Base-by-base conservation (phyloP, 2,329 filamentous ascomycete species). In the Claviceps monticola region DNA sequence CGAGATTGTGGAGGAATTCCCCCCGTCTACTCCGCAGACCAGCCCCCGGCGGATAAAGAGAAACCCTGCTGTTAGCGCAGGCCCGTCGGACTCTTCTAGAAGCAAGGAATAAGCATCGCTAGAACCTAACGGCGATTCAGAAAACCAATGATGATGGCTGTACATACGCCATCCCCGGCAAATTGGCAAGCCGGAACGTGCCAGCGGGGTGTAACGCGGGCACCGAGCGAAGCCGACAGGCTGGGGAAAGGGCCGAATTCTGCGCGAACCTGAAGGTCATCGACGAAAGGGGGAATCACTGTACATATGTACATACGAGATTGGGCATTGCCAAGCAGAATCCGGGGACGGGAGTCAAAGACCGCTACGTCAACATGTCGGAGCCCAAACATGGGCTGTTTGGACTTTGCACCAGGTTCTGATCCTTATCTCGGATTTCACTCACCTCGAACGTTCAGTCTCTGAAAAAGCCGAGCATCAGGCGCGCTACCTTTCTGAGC, bases 181-280 rank as follows among this genome's bases (percentile, higher is more conserved):
- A 39, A 6, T 16, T 39, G 3, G 3, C 38, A 2, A 7, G 14
- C 16, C n/a, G 9, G 3, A 29, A 29, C 29, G 8, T 29, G 8
- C 29, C 29, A 21, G n/a, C 37, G 5, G 37, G 37, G 48, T 56
- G 1, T 54, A 67, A 39, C 37, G 37, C 37, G 37, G 37, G 14
- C 37, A 39, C 37, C n/a, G 37, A 39, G 37, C 14, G 5, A 14
- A n/a, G 14, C 37, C 37, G 37, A 39, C 13, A 14, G 37, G 37
- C 37, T 39, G 37, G 37, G 37, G 37, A 39, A 39, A 39, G 37
- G 37, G 37, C 37, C 37, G 37, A 39, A 39, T 39, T 29, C 29
- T 29, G 29, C 9, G 29, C 29, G 2, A 29, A 29, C 8, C 1
- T 11, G 29, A 29, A 29, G 29, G 9, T 9, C 29, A 29, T 29